A percentile compares a stretch with the other conserved stretches of the same genome.
Evolutionary conservation across 805 yeast genomes (phyloP).

Genomic region (Spencermartinsiella europaea): DNA sequence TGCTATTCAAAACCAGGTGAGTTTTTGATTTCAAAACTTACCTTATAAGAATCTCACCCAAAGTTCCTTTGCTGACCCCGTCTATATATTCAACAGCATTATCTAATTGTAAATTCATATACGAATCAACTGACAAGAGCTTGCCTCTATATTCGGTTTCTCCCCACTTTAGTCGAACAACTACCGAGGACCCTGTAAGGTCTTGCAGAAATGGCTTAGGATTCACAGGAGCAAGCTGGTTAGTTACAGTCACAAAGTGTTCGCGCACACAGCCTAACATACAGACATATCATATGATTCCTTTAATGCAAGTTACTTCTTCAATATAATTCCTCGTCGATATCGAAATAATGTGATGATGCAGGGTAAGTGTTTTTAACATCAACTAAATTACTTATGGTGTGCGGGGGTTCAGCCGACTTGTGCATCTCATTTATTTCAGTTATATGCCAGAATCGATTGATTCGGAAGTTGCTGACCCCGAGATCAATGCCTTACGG

Average conservation of each 20-base stretch:
- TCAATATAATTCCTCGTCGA: too few species aligned
- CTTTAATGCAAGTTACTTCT: too few species aligned
- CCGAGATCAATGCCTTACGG: constrained; percentile 11
- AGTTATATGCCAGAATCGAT: not conserved
- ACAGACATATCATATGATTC: constrained; percentile 12
- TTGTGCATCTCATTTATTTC: too few species aligned
- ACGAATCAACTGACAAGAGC: constrained; percentile 76
- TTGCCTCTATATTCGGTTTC: constrained; percentile 80
- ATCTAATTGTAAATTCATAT: constrained; percentile 81
- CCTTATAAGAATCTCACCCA: constrained; percentile 73
- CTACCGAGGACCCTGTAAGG: constrained; percentile 62
- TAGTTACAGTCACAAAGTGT: not conserved
- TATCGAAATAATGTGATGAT: not conserved
- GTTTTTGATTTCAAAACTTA: constrained; percentile 18
- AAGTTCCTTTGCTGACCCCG: constrained; percentile 44
- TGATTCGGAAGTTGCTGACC: not conserved
- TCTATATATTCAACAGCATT: constrained; percentile 51
- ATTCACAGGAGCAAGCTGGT: constrained; percentile 55
- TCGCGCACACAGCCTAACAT: not conserved
- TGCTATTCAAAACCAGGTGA: not conserved
- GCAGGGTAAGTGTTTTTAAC: not conserved
- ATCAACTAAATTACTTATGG: too few species aligned
- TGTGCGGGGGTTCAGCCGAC: too few species aligned
- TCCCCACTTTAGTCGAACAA: constrained; percentile 86
- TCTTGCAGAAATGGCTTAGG: constrained; percentile 88